A percentile compares a stretch with the other conserved stretches of the same genome.
phyloP scores from a whole-genome alignment of 2,329 filamentous ascomycete genomes.

The Arthrinium phaeospermum region DNA sequence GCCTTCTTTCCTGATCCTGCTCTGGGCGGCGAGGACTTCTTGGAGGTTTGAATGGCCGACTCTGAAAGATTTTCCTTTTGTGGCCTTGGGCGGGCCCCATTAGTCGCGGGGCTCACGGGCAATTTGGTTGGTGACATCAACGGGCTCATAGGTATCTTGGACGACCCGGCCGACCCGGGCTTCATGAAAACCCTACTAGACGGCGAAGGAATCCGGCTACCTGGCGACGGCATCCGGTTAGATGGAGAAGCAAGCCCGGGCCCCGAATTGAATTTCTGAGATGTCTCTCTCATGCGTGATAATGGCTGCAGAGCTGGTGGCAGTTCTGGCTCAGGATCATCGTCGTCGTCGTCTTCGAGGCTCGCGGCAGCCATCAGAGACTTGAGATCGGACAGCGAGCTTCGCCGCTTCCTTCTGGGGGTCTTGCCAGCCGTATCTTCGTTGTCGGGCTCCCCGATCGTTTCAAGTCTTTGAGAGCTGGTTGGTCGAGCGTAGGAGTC shows the following conservation, averaged over 20 bases:
- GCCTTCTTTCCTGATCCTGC: constrained; percentile 31
- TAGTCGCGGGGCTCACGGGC: constrained; percentile 25
- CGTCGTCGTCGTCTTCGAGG: constrained; percentile 49
- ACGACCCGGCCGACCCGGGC: constrained; percentile 42
- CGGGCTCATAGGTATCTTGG: constrained; percentile 60
- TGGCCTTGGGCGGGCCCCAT: constrained; percentile 29
- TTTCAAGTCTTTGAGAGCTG: constrained; percentile 64
- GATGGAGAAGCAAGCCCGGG: constrained; percentile 41
- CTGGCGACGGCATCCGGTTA: not conserved
- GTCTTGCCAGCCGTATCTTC: constrained; percentile 47
- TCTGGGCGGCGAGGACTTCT: constrained; percentile 27
- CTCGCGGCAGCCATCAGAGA: constrained; percentile 68
- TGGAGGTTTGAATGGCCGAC: constrained; percentile 30
- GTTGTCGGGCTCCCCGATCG: constrained; percentile 62
- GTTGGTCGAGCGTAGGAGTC: constrained; percentile 57
- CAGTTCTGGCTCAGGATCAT: constrained; percentile 32
- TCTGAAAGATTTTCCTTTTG: constrained; percentile 55
- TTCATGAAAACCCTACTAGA: constrained; percentile 29
- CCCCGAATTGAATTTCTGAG: constrained; percentile 62
- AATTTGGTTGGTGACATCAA: constrained; percentile 42
- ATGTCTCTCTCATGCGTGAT: constrained; percentile 58
- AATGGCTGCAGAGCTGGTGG: constrained; percentile 50
- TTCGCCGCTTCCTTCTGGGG: constrained; percentile 82
- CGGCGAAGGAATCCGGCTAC: not conserved
- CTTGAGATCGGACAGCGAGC: constrained; percentile 87